These are phyloP conservation scores for Microcos paniculata DNA, from an alignment of 345 rosid genomes.

Conservation along the genomic window DNA sequence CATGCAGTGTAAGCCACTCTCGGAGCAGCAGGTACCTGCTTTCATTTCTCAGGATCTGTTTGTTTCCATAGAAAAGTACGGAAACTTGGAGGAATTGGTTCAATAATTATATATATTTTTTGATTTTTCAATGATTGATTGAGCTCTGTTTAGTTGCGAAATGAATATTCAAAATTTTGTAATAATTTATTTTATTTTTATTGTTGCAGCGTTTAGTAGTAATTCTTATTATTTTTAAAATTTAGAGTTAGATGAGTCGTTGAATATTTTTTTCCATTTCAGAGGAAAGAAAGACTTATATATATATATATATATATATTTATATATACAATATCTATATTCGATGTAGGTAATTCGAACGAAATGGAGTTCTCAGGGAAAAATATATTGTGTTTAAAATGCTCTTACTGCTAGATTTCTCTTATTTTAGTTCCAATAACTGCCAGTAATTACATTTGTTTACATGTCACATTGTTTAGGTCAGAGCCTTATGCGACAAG, in stretches of 20 bases:
- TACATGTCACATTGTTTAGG: constrained; percentile 37
- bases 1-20: constrained; percentile 90
- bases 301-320: no score
- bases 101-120: background rate
- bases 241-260: background rate
- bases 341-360: background rate
- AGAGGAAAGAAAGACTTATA: background rate
- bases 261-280: background rate
- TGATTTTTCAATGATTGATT: background rate
- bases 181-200: background rate
- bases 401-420: background rate
- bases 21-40: constrained; percentile 65
- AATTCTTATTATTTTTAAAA: background rate
- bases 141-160: background rate
- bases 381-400: background rate
- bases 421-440: background rate
- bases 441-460: background rate
- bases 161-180: background rate
- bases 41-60: background rate
- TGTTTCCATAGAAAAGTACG: background rate
- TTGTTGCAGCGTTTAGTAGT: background rate
- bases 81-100: background rate
- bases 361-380: background rate
- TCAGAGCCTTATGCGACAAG: constrained; percentile 89
- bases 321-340: background rate